Evolutionary conservation across 1,284 basidiomycete genomes (phyloP).

Genomic region (Trametes sp.): DNA sequence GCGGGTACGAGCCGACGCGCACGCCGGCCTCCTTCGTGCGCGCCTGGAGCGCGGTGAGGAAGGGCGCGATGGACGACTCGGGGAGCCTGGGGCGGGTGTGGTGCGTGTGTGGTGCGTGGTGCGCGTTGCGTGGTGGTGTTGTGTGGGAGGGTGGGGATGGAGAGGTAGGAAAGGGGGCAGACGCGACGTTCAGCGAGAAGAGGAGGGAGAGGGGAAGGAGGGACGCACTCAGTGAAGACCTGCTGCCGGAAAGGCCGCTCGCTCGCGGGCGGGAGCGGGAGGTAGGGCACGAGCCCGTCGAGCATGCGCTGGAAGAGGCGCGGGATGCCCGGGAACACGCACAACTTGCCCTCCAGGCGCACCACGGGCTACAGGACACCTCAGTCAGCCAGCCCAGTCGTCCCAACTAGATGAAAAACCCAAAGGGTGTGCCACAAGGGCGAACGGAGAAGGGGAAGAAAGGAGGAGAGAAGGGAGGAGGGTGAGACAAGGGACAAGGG

Average conservation of each 20-base stretch:
- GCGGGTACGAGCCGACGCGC: constrained; percentile 85
- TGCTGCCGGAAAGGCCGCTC: constrained; percentile 79
- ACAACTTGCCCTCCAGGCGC: constrained; percentile 83
- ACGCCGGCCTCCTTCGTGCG: constrained; percentile 81
- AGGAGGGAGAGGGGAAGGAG: neutral
- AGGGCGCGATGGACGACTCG: constrained; percentile 91
- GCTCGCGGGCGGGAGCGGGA: constrained; percentile 76
- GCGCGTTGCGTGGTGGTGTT: constrained; percentile 13
- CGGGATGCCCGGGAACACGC: constrained; percentile 92
- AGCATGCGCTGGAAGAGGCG: constrained; percentile 85
- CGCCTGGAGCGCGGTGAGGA: constrained; percentile 79
- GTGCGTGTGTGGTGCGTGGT: no score
- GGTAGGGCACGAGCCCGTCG: constrained; percentile 71
- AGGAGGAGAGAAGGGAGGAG: neutral
- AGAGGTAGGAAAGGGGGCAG: constrained; percentile 4
- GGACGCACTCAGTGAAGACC: constrained; percentile 76
- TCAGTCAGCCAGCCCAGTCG: no score
- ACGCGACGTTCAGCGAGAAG: neutral
- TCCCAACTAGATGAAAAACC: no score
- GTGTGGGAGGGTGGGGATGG: constrained; percentile 4
- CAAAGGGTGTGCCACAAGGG: no score
- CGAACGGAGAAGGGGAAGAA: no score
- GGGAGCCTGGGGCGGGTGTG: constrained; percentile 75
- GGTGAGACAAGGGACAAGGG: neutral
- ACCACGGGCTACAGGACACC: constrained; percentile 73